Base-by-base conservation (phyloP, 1,139 yeast genomes). In the Arxiozyma slooffiae region DNA sequence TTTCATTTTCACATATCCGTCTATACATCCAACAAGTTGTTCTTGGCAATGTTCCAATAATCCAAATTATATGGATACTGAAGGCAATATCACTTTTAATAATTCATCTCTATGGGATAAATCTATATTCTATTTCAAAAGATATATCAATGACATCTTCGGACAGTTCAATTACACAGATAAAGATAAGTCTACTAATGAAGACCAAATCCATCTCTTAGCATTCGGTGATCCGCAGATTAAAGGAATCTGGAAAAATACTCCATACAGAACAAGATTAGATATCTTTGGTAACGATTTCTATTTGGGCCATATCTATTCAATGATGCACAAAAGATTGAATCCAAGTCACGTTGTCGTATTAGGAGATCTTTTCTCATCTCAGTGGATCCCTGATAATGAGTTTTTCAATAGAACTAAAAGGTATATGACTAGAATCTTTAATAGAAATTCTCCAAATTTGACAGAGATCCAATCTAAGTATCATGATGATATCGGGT, bases 161-260 rank as follows among this genome's bases (percentile, higher is more conserved):
- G n/a, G 14, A 11, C 36, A 30, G 14, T 30, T 30, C 36, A 30
- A 14, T 30, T 4, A 11, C 17, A 26, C 24, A 38, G 55, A 17
- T 50, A 53, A 17, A 16, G 14, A 34, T n/a, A n/a, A 14, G 11
- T 6, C n/a, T 14, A n/a, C 11, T 11, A 30, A 30, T 11, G 6
- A 14, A 2, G 60, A 71, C 18, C 87, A 82, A 59, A 76, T 85
- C 53, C 79, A 78, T 55, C 70, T 85, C 71, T 67, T 89, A 58
- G 83, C 95, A 2, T 83, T 89, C 67, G 98, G 97, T 11, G 98
- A 92, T 64, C 98, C 98, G 0, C 98, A 92, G 68, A 89, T 92
- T 66, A 85, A 90, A 55, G 97, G 97, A 1, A 79, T 82, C 56
- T 81, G 87, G 83, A 77, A 77, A 11, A 71, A 73, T 47, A 84